Base-by-base conservation (phyloP, 495 filamentous ascomycete species). In the Penicillium verhagenii region DNA sequence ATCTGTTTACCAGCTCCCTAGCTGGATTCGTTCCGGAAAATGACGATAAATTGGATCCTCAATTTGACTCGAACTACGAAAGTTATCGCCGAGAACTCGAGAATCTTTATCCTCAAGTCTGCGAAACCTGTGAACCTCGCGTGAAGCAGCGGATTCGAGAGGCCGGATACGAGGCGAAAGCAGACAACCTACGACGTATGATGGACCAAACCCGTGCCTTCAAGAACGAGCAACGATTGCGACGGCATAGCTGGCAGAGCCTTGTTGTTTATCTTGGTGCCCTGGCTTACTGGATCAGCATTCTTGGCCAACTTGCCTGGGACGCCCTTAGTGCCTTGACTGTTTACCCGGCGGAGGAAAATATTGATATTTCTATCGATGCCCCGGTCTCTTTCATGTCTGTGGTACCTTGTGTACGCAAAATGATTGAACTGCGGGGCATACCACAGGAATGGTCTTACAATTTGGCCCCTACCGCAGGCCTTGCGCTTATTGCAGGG, bases 71-170 rank as follows among this genome's bases (percentile, higher is more conserved):
- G 44, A 74, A 79, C 37, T 85, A 85, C 58, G 81, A 80, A 44
- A 71, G 73, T 25, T 92, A 85, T 61, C 82, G 82, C 45, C 73
- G 71, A 47, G 75, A 80, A 29, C 74, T 94, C 35, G 90, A 95
- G 69, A 74, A 84, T 54, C 79, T 82, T 45, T 96, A 94, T 69
- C 92, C 92, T 10, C 90, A 92, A 61, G 83, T 95, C 25, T 96
- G 92, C 75, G 81, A 78, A 47, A 73, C 82, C 16, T 96, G 92
- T 67, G 84, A 87, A 54, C 84, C 86, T 6, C 76, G 67, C 28
- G 90, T 90, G 18, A 77, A 79, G 37, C 66, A 78, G 50, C 81
- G 83, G 53, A 84, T 96, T 20, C 74, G 82, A 29, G 72, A 82
- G 54, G 81, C 90, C 3, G 82, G 78, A 0, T 93, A 93, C 68